These are phyloP conservation scores for Porogramme epimiltina DNA, from an alignment of 1,284 basidiomycete species.

Conservation along the genomic window DNA sequence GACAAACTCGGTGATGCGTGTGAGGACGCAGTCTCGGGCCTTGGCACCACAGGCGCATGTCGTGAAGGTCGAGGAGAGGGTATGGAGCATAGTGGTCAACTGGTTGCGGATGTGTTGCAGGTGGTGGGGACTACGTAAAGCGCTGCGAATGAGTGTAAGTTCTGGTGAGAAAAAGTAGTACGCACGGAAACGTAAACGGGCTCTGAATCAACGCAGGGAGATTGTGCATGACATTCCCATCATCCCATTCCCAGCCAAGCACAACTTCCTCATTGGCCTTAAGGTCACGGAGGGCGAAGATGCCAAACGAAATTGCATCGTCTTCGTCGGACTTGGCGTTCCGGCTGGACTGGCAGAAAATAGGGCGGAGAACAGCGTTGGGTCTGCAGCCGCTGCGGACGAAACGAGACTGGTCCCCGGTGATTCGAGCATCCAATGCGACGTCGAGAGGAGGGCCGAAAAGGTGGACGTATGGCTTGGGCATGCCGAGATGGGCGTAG, in stretches of 20 bases:
- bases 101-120: conserved; percentile 58
- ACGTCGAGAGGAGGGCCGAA: conserved; percentile 82
- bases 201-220: conserved; percentile 23
- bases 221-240: conserved; percentile 2
- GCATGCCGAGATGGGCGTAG: conserved; percentile 72
- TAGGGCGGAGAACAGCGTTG: conserved; percentile 84
- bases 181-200: conserved; percentile 58
- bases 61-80: conserved; percentile 73
- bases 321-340: conserved; percentile 19
- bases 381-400: conserved; percentile 86
- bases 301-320: conserved; percentile 70
- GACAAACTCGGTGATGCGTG: conserved; percentile 67
- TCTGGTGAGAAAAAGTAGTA: conserved; percentile 25
- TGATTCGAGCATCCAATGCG: conserved; percentile 81
- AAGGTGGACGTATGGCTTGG: conserved; percentile 79
- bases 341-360: conserved; percentile 54
- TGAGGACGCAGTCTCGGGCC: conserved; percentile 65
- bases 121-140: conserved; percentile 47
- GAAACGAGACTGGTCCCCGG: conserved; percentile 78
- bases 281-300: conserved; percentile 84
- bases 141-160: conserved; percentile 17
- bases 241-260: conserved; percentile 60
- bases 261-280: conserved; percentile 86
- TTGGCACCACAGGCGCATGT: conserved; percentile 75
- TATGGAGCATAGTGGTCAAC: conserved; percentile 73